These are phyloP conservation scores for Aphanomyces astaci DNA, from an alignment of 352 stramenopile genomes.

Conservation along the genomic window DNA sequence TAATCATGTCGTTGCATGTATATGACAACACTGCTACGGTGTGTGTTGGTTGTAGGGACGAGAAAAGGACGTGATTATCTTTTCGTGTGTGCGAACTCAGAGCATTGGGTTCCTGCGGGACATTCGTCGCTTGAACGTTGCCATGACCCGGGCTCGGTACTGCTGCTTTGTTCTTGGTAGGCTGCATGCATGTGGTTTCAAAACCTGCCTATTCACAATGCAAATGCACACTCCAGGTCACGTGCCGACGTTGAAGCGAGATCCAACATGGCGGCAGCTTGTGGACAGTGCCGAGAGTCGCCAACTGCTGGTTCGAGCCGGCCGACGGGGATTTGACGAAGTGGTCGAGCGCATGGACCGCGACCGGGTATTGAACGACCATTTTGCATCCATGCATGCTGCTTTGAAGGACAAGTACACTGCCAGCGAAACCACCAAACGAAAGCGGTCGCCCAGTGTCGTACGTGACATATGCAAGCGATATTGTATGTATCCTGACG, in stretches of 20 bases:
- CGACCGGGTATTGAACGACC: conserved; percentile 37
- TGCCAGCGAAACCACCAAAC: conserved; percentile 2
- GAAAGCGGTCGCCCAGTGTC: conserved; percentile 25
- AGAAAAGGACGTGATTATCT: conserved; percentile 99
- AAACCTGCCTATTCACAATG: neutral
- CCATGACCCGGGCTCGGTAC: conserved; percentile 83
- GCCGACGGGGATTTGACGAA: conserved; percentile 34
- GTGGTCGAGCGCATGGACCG: conserved; percentile 38
- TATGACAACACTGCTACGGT: too few relatives aligned
- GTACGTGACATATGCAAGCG: neutral
- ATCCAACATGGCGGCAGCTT: conserved; percentile 72
- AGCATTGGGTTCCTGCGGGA: conserved; percentile 88
- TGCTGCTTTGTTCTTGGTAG: conserved; percentile 81
- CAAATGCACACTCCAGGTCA: conserved; percentile 22
- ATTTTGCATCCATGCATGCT: conserved; percentile 64
- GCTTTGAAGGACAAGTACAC: neutral
- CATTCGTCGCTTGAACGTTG: conserved; percentile 85
- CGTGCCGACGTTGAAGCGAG: conserved; percentile 56
- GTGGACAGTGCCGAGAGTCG: conserved; percentile 62
- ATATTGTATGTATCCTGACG: neutral
- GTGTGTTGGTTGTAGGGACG: conserved; percentile 66
- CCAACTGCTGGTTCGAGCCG: conserved; percentile 51
- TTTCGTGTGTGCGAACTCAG: conserved; percentile 90
- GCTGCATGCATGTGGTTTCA: neutral
- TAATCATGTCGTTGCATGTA: too few relatives aligned